These are phyloP conservation scores for Botrytis pseudocinerea DNA, from an alignment of 2,329 filamentous ascomycete genomes.

Conservation along the genomic window DNA sequence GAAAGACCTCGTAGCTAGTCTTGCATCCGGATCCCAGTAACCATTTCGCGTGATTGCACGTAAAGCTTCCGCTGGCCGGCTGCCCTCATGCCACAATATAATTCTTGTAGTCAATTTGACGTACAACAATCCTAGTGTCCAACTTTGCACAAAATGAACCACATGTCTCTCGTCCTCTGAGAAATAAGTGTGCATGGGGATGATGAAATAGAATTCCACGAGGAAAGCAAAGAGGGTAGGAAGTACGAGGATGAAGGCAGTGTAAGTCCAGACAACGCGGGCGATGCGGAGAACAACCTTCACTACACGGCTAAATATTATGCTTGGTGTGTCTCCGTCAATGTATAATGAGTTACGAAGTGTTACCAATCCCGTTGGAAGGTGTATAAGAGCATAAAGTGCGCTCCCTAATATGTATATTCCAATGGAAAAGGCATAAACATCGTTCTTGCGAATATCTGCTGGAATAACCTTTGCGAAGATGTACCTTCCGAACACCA, in stretches of 20 bases:
- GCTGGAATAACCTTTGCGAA: conserved; percentile 72
- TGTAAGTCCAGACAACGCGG: conserved; percentile 71
- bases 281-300: conserved; percentile 33
- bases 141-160: conserved; percentile 86
- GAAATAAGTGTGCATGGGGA: conserved; percentile 60
- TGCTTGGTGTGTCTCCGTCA: conserved; percentile 36
- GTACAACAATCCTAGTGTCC: conserved; percentile 90
- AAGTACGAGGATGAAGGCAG: conserved; percentile 73
- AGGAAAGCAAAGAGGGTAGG: conserved; percentile 77
- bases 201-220: conserved; percentile 83
- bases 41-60: conserved; percentile 72
- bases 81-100: conserved; percentile 66
- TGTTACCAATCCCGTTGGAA: conserved; percentile 43
- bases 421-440: conserved; percentile 93
- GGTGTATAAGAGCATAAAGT: conserved; percentile 61
- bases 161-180: conserved; percentile 56
- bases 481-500: conserved; percentile 79
- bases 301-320: conserved; percentile 32
- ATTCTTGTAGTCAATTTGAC: conserved; percentile 75
- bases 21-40: conserved; percentile 75
- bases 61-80: conserved; percentile 72
- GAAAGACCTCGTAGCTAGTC: conserved; percentile 80
- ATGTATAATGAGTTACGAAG: conserved; percentile 36
- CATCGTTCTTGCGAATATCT: conserved; percentile 80
- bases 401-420: conserved; percentile 75